A percentile compares a stretch with the other conserved stretches of the same genome.
phyloP scores from a whole-genome alignment of 306 rosid species.

The Prunus mume region DNA sequence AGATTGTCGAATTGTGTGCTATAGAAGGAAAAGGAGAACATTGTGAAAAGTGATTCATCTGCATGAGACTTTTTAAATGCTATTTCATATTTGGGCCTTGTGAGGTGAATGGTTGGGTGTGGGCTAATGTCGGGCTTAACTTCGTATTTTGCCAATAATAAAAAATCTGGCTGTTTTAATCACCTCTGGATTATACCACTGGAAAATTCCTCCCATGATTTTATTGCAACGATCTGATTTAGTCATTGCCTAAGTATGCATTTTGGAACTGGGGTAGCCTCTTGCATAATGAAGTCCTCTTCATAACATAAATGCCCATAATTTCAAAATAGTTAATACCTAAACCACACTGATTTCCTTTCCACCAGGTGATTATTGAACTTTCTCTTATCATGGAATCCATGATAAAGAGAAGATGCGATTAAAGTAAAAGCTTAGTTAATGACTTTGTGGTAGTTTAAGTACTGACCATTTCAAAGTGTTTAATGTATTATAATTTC shows the following conservation, averaged over 20 bases:
- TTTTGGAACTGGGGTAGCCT: background rate
- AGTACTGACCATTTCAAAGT: background rate
- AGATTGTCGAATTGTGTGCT: background rate
- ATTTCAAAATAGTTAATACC: background rate
- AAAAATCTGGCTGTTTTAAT: background rate
- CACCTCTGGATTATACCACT: background rate
- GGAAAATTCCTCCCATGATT: background rate
- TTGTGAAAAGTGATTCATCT: background rate
- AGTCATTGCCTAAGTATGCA: background rate
- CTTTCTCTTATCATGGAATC: background rate
- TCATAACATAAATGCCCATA: background rate
- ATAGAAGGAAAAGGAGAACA: background rate
- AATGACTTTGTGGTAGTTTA: background rate
- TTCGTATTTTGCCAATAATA: background rate
- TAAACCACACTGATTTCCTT: background rate
- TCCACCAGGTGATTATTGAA: background rate
- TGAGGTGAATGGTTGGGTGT: background rate
- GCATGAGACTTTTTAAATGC: background rate
- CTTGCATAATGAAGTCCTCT: background rate
- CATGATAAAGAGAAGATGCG: background rate
- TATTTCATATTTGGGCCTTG: background rate
- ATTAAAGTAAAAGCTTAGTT: background rate
- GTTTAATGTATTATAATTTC: background rate
- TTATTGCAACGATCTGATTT: background rate
- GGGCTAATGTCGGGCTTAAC: background rate